Percentiles rank a stretch among this genome's conserved stretches.
Conservation (phyloP, 2,329 filamentous ascomycete genomes). For the Thielaviopsis populi region DNA sequence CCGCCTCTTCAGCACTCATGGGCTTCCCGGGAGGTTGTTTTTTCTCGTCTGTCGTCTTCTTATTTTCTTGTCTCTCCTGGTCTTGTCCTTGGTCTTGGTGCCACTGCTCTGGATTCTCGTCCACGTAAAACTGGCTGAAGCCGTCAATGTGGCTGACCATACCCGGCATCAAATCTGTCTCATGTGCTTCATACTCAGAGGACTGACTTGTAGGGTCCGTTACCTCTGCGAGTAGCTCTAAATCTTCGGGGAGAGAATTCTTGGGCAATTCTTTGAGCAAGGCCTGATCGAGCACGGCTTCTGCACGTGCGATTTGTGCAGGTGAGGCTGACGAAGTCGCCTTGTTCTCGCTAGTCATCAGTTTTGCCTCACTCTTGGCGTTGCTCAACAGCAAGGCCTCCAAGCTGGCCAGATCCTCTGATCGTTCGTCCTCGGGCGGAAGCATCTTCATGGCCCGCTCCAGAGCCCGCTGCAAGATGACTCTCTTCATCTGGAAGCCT, state of each 20-base stretch:
- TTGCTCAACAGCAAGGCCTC: neutral
- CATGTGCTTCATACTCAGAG: neutral
- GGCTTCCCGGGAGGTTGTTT: neutral
- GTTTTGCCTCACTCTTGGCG: neutral
- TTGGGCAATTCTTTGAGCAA: neutral
- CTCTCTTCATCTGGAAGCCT: slow-evolving; percentile 9
- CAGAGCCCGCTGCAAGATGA: slow-evolving; percentile 7
- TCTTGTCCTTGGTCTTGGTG: neutral
- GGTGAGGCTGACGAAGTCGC: neutral
- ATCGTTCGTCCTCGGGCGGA: neutral
- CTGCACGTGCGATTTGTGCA: neutral
- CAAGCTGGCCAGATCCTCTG: neutral
- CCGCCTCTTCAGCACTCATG: neutral
- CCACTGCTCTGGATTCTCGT: neutral
- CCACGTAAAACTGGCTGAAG: neutral
- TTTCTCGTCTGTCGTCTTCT: neutral
- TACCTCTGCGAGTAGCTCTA: neutral
- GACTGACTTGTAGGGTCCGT: neutral
- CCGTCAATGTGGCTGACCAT: neutral
- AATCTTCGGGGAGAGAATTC: neutral
- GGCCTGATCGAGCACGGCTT: neutral
- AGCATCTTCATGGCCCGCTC: slow-evolving; percentile 9
- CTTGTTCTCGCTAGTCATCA: neutral
- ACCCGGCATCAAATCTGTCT: neutral
- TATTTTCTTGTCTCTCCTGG: neutral